A percentile compares a stretch with the other conserved stretches of the same genome.
Evolutionary conservation across 2,329 filamentous ascomycete genomes (phyloP).

Genomic region (Metarhizium rileyi): DNA sequence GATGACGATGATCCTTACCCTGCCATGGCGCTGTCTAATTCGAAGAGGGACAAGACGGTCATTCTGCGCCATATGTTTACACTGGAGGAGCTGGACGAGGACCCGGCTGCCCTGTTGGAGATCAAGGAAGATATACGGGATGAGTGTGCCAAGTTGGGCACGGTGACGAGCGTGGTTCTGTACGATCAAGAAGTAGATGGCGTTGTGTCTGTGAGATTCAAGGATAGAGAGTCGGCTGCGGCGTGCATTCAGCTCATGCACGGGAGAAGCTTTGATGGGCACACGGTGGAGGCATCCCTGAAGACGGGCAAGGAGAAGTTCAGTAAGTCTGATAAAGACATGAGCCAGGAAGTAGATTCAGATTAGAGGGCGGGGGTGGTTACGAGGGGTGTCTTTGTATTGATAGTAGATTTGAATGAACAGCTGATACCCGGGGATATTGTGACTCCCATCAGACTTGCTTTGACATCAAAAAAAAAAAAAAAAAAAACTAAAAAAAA

Average conservation of each 20-base stretch:
- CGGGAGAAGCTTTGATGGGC: constrained; percentile 68
- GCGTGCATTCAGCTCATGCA: constrained; percentile 68
- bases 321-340: constrained; percentile 53
- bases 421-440: constrained; percentile 1
- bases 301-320: constrained; percentile 65
- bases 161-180: constrained; percentile 82
- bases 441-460: not conserved
- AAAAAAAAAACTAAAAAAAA: too few relatives aligned
- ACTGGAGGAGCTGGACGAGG: constrained; percentile 71
- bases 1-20: constrained; percentile 70
- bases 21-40: constrained; percentile 28
- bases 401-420: not conserved
- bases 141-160: constrained; percentile 76
- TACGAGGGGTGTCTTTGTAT: not conserved
- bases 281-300: constrained; percentile 60
- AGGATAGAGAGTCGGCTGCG: constrained; percentile 57
- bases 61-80: constrained; percentile 93
- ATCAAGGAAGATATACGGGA: constrained; percentile 93
- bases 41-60: constrained; percentile 67
- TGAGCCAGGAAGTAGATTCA: constrained; percentile 30
- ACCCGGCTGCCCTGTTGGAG: constrained; percentile 72
- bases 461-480: too few relatives aligned
- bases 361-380: constrained; percentile 10
- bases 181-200: constrained; percentile 82
- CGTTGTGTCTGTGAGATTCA: constrained; percentile 76